Base-by-base conservation (phyloP, 495 filamentous ascomycete species). In the Penicillium turbatum region DNA sequence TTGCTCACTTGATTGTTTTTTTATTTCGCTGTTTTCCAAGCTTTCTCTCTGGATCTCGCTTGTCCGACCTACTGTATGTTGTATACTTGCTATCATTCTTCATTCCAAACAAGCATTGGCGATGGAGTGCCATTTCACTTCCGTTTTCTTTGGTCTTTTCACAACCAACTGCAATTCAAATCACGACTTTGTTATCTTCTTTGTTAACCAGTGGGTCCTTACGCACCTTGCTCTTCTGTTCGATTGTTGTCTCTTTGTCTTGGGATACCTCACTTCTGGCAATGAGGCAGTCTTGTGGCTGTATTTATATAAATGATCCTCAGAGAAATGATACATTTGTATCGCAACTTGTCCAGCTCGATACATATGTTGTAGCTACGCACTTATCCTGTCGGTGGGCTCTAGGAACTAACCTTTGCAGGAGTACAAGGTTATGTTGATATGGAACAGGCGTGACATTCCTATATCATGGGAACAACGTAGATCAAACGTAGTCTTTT, bases 401-500 rank as follows among this genome's bases (percentile, higher is more conserved):
- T 15, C 12, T 21, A 45, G 10, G 40, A n/a, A n/a, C n/a, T n/a
- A n/a, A n/a, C n/a, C n/a, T n/a, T n/a, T n/a, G n/a, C n/a, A n/a
- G n/a, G n/a, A n/a, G n/a, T n/a, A n/a, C n/a, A n/a, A n/a, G n/a
- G n/a, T n/a, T n/a, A n/a, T n/a, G n/a, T 19, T 42, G 39, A 26
- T 26, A 41, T 26, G 12, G 21, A 42, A 21, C 38, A 24, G 17
- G 8, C 10, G 17, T 40, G 38, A 40, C 16, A 40, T 40, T 43
- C 21, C 2, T n/a, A n/a, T n/a, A n/a, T n/a, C n/a, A n/a, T n/a
- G n/a, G n/a, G n/a, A 84, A 75, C 49, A 73, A 79, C 32, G 73
- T 79, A 66, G 76, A 40, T 34, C 36, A 40, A 11, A 9, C 24
- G 26, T 41, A n/a, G 36, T n/a, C 16, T 50, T 50, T 31, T 51